A percentile compares a stretch with the other conserved stretches of the same genome.
Evolutionary conservation across 306 rosid species (phyloP).

Genomic region (Albizia julibrissin): DNA sequence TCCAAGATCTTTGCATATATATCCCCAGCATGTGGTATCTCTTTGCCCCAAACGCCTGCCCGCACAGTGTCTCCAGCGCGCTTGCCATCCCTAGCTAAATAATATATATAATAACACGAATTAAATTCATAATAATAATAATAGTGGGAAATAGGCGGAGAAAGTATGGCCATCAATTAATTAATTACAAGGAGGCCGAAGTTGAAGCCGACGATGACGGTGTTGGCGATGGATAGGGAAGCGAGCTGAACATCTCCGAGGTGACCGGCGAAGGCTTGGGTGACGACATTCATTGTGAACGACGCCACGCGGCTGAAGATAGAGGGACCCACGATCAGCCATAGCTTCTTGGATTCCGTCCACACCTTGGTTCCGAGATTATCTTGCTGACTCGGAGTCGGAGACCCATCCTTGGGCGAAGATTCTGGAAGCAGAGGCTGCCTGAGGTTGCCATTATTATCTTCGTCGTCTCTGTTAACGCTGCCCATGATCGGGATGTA

Average conservation of each 20-base stretch:
- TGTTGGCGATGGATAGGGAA: conserved; percentile 14
- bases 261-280: conserved; percentile 31
- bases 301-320: conserved; percentile 19
- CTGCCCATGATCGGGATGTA: not conserved
- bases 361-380: not conserved
- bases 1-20: conserved; percentile 49
- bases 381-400: not conserved
- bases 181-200: conserved; percentile 5
- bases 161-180: not conserved
- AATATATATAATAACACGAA: not conserved
- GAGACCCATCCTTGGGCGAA: not conserved
- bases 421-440: not conserved
- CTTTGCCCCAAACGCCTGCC: conserved; percentile 52
- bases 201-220: conserved; percentile 24
- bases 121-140: not conserved
- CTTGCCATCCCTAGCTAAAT: conserved; percentile 45
- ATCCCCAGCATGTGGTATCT: conserved; percentile 40
- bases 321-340: conserved; percentile 21
- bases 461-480: not conserved
- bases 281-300: conserved; percentile 20
- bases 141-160: not conserved
- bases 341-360: conserved; percentile 23
- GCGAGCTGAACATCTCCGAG: conserved; percentile 16
- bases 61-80: conserved; percentile 49
- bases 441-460: not conserved